Evolutionary conservation across 2,329 filamentous ascomycete genomes (phyloP), one percentile per base, ranked within the genome.

Genomic region (Pseudogymnoascus verrucosus): DNA sequence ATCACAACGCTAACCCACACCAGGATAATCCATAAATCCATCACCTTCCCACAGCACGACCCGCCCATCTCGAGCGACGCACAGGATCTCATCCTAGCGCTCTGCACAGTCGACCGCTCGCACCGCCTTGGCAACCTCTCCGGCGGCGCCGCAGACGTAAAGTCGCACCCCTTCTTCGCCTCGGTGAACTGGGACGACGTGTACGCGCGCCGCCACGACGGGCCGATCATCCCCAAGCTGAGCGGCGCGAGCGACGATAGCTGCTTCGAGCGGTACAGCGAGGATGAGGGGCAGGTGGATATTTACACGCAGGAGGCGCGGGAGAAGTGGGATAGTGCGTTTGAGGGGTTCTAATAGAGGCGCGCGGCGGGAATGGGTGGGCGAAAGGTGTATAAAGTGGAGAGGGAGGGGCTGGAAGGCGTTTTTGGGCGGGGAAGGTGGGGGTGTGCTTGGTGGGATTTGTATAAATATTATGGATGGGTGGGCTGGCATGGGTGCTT

Each of bases 181-280:
- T 82, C 82, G 63, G 82, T 91, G 65, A 82, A 90, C 74, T 95
- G 90, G 90, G 84, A 91, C 62, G 87, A 86, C 59, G 76, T 93
- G 23, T 84, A 87, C 69, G 78, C 84, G 65, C 84, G 87, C 62
- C 83, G 84, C 67, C 78, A 84, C 61, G 78, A 82, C 60, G 89
- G 89, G 0, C 89, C 89, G 4, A 92, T 93, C 68, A 80, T 90
- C 61, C 90, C 89, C n/a, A 87, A 89, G 63, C 78, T 93, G 31
- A 80, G 87, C 23, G 89, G 85, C 60, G 82, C 86, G 0, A 89
- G 89, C 34, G 90, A 93, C 71, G 87, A 90, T 16, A 83, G 89
- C 71, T 93, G 91, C 73, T 95, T 93, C 71, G 90, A 93, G 71
- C 81, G 87, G 44, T 95, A 93, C 70, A 88, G 90, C n/a, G 59